phyloP scores from a whole-genome alignment of 441 rosid species.

The Euphorbia celastroides region DNA sequence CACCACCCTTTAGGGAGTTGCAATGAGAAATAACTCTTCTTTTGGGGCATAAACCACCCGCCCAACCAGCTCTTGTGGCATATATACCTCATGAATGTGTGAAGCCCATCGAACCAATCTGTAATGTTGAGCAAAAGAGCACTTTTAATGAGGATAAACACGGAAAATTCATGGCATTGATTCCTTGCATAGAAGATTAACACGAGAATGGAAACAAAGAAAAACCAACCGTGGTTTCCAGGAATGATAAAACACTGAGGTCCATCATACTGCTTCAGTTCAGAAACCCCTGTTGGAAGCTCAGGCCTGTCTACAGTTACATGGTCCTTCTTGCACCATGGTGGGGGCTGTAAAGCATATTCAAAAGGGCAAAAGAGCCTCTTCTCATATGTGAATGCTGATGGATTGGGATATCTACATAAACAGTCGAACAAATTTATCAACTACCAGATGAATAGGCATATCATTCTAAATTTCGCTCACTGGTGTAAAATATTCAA shows the following conservation, averaged over 20 bases:
- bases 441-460: not conserved
- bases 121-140: conserved; percentile 11
- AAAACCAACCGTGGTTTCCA: conserved; percentile 96
- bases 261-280: conserved; percentile 79
- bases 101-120: conserved; percentile 99
- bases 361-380: conserved; percentile 94
- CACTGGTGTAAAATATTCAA: too few species aligned
- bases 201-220: conserved; percentile 23
- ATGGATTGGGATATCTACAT: conserved; percentile 95
- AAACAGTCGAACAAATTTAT: not conserved
- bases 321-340: conserved; percentile 68
- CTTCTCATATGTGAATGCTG: conserved; percentile 80
- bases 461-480: not conserved
- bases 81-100: conserved; percentile 97
- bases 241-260: conserved; percentile 94
- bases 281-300: conserved; percentile 61
- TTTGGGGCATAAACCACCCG: conserved; percentile 99
- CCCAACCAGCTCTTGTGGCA: conserved; percentile 99
- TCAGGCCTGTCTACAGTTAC: conserved; percentile 89
- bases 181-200: not conserved
- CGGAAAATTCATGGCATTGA: conserved; percentile 4
- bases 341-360: conserved; percentile 95
- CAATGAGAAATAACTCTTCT: conserved; percentile 96
- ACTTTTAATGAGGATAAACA: conserved; percentile 10
- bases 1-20: conserved; percentile 96